phyloP scores from a whole-genome alignment of 2,329 filamentous ascomycete species.

The Claviceps sorghi region DNA sequence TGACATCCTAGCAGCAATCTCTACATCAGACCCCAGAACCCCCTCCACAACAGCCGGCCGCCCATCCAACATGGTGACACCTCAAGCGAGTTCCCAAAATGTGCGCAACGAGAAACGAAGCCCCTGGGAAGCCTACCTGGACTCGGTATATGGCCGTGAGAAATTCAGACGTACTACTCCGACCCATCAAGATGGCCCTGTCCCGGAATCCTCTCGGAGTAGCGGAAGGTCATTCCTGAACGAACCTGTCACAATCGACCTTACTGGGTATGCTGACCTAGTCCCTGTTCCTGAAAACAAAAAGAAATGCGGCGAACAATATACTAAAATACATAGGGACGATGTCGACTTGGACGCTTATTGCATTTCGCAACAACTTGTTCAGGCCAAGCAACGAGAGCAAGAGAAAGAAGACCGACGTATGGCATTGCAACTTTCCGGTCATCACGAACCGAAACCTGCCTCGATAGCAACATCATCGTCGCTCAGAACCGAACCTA shows the following conservation, averaged over 20 bases:
- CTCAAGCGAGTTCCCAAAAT: conserved; percentile 7
- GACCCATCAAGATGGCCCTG: not conserved
- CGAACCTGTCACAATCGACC: conserved; percentile 22
- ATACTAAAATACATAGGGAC: conserved; percentile 10
- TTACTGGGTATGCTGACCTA: conserved; percentile 23
- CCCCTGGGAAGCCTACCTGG: conserved; percentile 9
- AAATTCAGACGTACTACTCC: conserved; percentile 23
- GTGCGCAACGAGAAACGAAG: conserved; percentile 19
- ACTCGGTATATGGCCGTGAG: conserved; percentile 5
- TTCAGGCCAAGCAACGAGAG: conserved; percentile 18
- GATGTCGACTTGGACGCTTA: conserved; percentile 18
- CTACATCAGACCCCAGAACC: not conserved
- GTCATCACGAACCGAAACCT: conserved; percentile 5
- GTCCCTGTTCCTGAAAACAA: not conserved
- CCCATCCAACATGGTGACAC: not conserved
- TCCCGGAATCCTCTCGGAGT: not conserved
- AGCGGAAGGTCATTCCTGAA: not conserved
- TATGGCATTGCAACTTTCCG: conserved; percentile 16
- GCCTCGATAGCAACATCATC: not conserved
- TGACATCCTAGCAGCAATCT: not conserved
- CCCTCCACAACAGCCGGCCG: not conserved
- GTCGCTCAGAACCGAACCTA: not conserved
- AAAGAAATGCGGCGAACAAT: not conserved
- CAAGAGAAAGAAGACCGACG: conserved; percentile 16
- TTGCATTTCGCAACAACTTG: conserved; percentile 20